These are phyloP conservation scores for Epichloe elymi DNA, from an alignment of 2,329 filamentous ascomycete genomes.

Conservation along the genomic window DNA sequence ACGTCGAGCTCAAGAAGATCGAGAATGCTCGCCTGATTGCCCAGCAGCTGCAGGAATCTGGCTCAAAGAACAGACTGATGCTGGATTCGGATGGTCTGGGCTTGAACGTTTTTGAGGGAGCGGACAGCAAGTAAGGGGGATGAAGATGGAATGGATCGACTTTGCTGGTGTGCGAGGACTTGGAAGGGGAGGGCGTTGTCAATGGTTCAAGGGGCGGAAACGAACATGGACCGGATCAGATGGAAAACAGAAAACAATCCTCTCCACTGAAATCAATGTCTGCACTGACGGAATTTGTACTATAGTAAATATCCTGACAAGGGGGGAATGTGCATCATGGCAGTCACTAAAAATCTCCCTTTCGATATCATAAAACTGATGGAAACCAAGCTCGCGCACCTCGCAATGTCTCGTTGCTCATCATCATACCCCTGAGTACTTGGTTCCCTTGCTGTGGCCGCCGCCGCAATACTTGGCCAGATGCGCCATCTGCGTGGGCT, in stretches of 20 bases:
- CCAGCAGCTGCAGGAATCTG: slow-evolving; percentile 70
- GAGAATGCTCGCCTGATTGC: slow-evolving; percentile 91
- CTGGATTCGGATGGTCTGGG: slow-evolving; percentile 84
- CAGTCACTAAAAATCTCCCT: no score
- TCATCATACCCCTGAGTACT: no score
- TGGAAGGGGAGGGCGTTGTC: not conserved
- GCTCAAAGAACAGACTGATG: slow-evolving; percentile 85
- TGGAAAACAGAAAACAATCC: not conserved
- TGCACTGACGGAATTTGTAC: slow-evolving; percentile 2
- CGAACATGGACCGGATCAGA: not conserved
- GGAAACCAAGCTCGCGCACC: no score
- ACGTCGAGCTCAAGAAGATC: slow-evolving; percentile 94
- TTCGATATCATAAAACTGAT: no score
- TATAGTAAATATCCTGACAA: not conserved
- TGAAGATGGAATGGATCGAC: not conserved
- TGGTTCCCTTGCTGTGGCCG: no score
- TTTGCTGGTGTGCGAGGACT: no score
- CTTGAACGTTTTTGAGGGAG: slow-evolving; percentile 61
- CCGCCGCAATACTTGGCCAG: no score
- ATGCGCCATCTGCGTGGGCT: no score
- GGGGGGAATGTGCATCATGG: not conserved
- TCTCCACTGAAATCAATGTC: slow-evolving; percentile 5
- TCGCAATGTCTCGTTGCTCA: no score
- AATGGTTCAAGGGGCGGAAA: not conserved
- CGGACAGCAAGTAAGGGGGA: slow-evolving; percentile 29